Base-by-base conservation (phyloP, 1,284 basidiomycete species). In the Cryptococcus sp. region DNA sequence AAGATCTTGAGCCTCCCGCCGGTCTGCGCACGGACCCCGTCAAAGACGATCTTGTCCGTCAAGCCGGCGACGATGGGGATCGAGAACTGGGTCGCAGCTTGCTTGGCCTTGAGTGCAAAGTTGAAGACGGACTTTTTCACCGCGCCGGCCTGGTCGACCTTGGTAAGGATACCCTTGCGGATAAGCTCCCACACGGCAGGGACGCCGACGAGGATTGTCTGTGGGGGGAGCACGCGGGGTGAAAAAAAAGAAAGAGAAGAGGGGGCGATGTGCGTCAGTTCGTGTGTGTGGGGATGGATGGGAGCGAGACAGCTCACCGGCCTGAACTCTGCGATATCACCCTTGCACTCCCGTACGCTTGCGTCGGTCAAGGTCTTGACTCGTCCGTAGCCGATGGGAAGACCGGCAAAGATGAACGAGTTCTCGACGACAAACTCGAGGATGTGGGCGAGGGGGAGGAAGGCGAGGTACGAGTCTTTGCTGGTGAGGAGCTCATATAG, bases 331-430 rank as follows among this genome's bases (percentile, higher is more conserved):
- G 82, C 81, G 70, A 98, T 85, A 75, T 98, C 94, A 44, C 93
- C 92, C 60, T 87, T 82, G 80, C 91, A 98, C 59, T 93, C 87
- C 58, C 91, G 85, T 16, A 95, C 91, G 21, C 86, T 89, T 3
- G 86, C 84, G 72, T 96, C 91, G 3, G 94, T 97, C 61, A 97
- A 83, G n/a, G 94, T 98, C 85, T 96, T 96, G 77, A 96, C 86
- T 56, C 88, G 86, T 23, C 89, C 94, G 71, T 91, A 98, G 2
- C 94, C 94, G 59, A 86, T 84, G 39, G 73, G 71, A 52, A 78
- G 62, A 58, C 77, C 77, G 18, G 75, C 76, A 56, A 77, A 78
- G 53, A 75, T 56, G 67, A 75, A 76, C 15, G 70, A 70, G 56
- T 71, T 76, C 60, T 78, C 77, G 57, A 78, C 76, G 59, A 72